Evolutionary conservation across 352 stramenopile genomes (phyloP), one percentile per base, ranked within the genome.

Genomic region (Phytophthora brassicae): DNA sequence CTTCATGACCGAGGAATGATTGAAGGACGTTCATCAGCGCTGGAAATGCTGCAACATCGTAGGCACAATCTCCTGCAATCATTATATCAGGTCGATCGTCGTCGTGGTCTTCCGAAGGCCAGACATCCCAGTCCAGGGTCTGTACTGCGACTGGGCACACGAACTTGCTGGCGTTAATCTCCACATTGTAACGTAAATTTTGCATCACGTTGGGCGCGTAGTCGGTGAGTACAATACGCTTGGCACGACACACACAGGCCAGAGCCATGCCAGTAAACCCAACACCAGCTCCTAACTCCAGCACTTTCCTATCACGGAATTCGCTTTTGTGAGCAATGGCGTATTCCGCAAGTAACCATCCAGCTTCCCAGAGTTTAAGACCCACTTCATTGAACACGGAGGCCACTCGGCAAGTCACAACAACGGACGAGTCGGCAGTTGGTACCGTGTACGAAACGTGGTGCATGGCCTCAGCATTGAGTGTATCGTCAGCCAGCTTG

Each of bases 151-250:
- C 74, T 1, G 77, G 68, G 16, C 81, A 90, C 26, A 60, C 42
- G 39, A 76, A 76, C 23, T 72, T 71, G 52, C 26, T 49, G 0
- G 70, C 49, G 46, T 94, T 94, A 59, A 92, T 72, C 47, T 94
- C 85, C 17, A 81, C 74, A 51, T 92, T 94, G 68, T 94, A 94
- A 4, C 79, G 76, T 20, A 92, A 36, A 50, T 94, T 94, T 49
- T 89, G 78, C 74, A 92, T 81, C n/a, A 94, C 85, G n/a, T 71
- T 82, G 2, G 81, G 79, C 17, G 83, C 80, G 65, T 94, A 92
- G 51, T 94, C 85, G 19, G 74, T 92, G 29, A 94, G 64, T 9
- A 92, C 48, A 5, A 94, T 49, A 7, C 64, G 62, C 22, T 63
- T 71, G 1, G 76, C 60, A 7, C 35, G 49, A 19, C 77, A 64